These are phyloP conservation scores for Daldinia bambusicola DNA, from an alignment of 495 filamentous ascomycete species.

Conservation along the genomic window DNA sequence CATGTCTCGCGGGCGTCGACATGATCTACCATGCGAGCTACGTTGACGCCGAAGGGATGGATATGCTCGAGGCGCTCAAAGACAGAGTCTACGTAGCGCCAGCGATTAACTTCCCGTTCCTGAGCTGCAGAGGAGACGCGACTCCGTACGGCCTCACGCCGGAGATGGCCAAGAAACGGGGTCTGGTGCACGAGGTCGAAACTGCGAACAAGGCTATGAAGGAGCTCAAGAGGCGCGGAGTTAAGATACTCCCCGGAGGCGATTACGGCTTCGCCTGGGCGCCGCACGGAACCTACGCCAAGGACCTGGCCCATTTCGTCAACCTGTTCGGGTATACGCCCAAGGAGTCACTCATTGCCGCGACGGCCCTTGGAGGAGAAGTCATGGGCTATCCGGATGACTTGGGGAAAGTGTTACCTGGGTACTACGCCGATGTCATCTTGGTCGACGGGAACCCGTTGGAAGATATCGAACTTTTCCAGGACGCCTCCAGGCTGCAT, in stretches of 20 bases:
- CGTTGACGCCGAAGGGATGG: slow-evolving; percentile 18
- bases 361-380: slow-evolving; percentile 20
- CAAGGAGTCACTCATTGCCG: slow-evolving; percentile 1
- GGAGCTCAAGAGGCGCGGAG: slow-evolving; percentile 21
- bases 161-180: slow-evolving; percentile 2
- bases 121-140: neutral
- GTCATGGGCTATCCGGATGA: slow-evolving; percentile 19
- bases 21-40: slow-evolving; percentile 26
- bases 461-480: slow-evolving; percentile 16
- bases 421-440: slow-evolving; percentile 25
- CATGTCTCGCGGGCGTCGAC: slow-evolving; percentile 21
- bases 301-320: slow-evolving; percentile 3
- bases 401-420: slow-evolving; percentile 17
- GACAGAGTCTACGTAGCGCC: slow-evolving; percentile 1
- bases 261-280: slow-evolving; percentile 26
- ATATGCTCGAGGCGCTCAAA: slow-evolving; percentile 23
- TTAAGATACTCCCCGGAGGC: slow-evolving; percentile 14
- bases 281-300: slow-evolving; percentile 20
- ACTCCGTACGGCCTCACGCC: neutral
- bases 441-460: slow-evolving; percentile 19
- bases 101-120: neutral
- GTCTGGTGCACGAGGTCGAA: slow-evolving; percentile 16
- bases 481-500: slow-evolving; percentile 16
- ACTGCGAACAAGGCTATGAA: slow-evolving; percentile 3
- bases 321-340: neutral